phyloP scores from a whole-genome alignment of 2,329 filamentous ascomycete genomes.

The Curvularia verruculosa region DNA sequence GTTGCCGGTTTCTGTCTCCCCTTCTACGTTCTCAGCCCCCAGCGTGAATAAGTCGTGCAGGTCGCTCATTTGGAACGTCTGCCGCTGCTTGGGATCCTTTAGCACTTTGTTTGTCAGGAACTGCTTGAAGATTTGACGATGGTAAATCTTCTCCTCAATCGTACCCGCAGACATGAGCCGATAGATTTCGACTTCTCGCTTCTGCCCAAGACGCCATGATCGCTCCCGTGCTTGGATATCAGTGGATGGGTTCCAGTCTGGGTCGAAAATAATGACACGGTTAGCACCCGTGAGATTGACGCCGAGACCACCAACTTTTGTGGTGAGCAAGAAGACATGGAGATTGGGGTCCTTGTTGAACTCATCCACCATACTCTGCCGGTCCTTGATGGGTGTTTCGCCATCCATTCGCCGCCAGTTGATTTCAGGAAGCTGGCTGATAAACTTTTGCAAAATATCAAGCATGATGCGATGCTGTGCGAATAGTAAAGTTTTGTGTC shows the following conservation, averaged over 20 bases:
- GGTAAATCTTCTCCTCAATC: slow-evolving; percentile 99
- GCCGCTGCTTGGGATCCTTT: slow-evolving; percentile 89
- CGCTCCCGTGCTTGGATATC: slow-evolving; percentile 94
- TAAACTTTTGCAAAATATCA: slow-evolving; percentile 86
- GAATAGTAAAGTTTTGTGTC: slow-evolving; percentile 92
- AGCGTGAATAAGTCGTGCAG: slow-evolving; percentile 90
- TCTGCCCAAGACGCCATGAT: slow-evolving; percentile 95
- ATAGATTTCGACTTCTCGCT: slow-evolving; percentile 93
- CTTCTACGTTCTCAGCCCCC: slow-evolving; percentile 66
- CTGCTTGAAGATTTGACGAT: slow-evolving; percentile 98
- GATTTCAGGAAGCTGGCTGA: slow-evolving; percentile 70
- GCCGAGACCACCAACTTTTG: slow-evolving; percentile 91
- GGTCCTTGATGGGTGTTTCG: slow-evolving; percentile 81
- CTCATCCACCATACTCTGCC: slow-evolving; percentile 88
- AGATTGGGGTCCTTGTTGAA: slow-evolving; percentile 84
- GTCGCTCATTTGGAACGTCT: slow-evolving; percentile 87
- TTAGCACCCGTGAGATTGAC: slow-evolving; percentile 95
- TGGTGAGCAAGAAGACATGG: slow-evolving; percentile 91
- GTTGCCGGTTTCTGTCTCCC: slow-evolving; percentile 79
- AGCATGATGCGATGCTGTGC: slow-evolving; percentile 95
- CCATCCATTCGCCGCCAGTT: slow-evolving; percentile 93
- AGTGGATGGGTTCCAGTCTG: slow-evolving; percentile 98
- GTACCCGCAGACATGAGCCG: slow-evolving; percentile 97
- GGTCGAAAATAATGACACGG: slow-evolving; percentile 96
- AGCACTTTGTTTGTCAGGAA: slow-evolving; percentile 96